Conservation (phyloP, 305 asterid species). For the Euphrasia arctica region DNA sequence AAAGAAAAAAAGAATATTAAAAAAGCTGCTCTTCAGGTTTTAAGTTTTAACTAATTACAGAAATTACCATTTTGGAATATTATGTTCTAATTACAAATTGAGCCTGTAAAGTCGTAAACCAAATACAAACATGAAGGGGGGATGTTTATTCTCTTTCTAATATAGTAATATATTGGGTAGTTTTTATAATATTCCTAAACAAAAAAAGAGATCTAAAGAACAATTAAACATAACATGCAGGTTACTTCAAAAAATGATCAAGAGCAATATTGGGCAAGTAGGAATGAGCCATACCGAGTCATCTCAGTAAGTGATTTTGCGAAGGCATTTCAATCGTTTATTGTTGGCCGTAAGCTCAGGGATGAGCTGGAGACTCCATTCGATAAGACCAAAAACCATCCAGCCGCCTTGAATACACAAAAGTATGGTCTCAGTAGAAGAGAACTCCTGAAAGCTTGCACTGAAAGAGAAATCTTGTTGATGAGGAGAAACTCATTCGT, state of each 20-base stretch:
- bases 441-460: slow-evolving; percentile 47
- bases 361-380: slow-evolving; percentile 38
- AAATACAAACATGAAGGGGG: too few relatives aligned
- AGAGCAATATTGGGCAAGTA: slow-evolving; percentile 50
- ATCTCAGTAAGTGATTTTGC: slow-evolving; percentile 36
- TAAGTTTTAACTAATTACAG: too few relatives aligned
- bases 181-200: not conserved
- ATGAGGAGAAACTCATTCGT: slow-evolving; percentile 58
- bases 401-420: slow-evolving; percentile 41
- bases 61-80: too few relatives aligned
- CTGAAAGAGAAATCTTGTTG: slow-evolving; percentile 40
- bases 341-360: slow-evolving; percentile 23
- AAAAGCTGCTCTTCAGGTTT: too few relatives aligned
- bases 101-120: too few relatives aligned
- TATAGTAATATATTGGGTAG: too few relatives aligned
- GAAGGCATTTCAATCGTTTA: slow-evolving; percentile 45
- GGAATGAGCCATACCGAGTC: slow-evolving; percentile 40
- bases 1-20: not conserved
- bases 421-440: slow-evolving; percentile 43
- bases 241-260: slow-evolving; percentile 65
- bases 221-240: slow-evolving; percentile 21
- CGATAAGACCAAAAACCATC: slow-evolving; percentile 50
- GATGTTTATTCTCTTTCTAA: not conserved
- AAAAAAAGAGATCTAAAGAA: not conserved
- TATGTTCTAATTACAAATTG: too few relatives aligned